phyloP scores from a whole-genome alignment of 345 rosid species.

The Raphanus sativus region DNA sequence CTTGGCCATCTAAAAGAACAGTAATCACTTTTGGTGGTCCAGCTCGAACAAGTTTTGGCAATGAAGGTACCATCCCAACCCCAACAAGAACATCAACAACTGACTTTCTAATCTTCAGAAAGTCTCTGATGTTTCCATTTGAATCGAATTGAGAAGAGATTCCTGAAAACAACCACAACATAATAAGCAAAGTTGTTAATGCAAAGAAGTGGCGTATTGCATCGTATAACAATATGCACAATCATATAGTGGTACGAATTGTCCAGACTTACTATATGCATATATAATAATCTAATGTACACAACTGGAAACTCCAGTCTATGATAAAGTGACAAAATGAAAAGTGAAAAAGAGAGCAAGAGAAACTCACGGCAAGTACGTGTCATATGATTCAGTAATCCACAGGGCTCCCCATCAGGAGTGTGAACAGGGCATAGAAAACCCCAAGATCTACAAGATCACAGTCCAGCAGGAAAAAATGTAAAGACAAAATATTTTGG shows the following conservation, averaged over 20 bases:
- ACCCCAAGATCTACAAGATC: slow-evolving; percentile 83
- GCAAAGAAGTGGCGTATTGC: slow-evolving; percentile 5
- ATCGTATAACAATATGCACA: not conserved
- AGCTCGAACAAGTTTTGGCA: slow-evolving; percentile 77
- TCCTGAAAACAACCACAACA: slow-evolving; percentile 51
- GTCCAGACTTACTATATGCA: not conserved
- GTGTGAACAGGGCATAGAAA: slow-evolving; percentile 99
- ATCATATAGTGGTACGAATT: not conserved
- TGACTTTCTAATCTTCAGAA: slow-evolving; percentile 58
- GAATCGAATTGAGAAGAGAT: slow-evolving; percentile 80
- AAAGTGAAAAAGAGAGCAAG: slow-evolving; percentile 16
- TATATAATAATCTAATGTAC: not conserved
- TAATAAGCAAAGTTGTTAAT: slow-evolving; percentile 10
- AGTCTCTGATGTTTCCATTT: slow-evolving; percentile 69
- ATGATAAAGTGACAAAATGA: not conserved
- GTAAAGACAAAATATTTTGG: slow-evolving; percentile 6
- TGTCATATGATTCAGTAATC: slow-evolving; percentile 93
- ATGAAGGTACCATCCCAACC: slow-evolving; percentile 76
- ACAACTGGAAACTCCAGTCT: not conserved
- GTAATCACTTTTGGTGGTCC: slow-evolving; percentile 81
- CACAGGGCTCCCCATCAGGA: slow-evolving; percentile 99
- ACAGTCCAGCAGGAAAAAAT: slow-evolving; percentile 14
- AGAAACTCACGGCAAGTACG: slow-evolving; percentile 67
- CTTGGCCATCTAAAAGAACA: slow-evolving; percentile 90
- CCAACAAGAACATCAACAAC: slow-evolving; percentile 68